A percentile compares a stretch with the other conserved stretches of the same genome.
Evolutionary conservation across 1,284 basidiomycete species (phyloP).

Genomic region (Moesziomyces parantarcticus): DNA sequence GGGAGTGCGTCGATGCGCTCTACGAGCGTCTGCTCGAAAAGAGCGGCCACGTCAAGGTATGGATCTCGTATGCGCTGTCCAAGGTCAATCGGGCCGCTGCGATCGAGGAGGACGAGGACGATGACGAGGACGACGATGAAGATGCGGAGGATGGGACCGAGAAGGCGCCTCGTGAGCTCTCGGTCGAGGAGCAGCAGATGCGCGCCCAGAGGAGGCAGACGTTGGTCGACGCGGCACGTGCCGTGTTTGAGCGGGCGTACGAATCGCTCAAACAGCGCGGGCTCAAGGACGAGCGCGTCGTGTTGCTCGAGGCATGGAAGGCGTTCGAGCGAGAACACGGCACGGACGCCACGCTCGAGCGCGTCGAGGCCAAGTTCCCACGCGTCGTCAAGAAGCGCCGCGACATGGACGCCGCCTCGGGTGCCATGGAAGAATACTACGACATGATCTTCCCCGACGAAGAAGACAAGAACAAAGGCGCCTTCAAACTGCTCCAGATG

Average conservation of each 20-base stretch:
- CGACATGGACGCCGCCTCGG: slow-evolving; percentile 37
- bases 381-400: slow-evolving; percentile 80
- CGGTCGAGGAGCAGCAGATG: slow-evolving; percentile 34
- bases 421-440: slow-evolving; percentile 65
- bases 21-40: slow-evolving; percentile 88
- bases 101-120: slow-evolving; percentile 76
- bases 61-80: slow-evolving; percentile 70
- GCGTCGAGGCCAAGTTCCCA: slow-evolving; percentile 89
- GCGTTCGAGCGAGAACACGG: slow-evolving; percentile 85
- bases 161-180: slow-evolving; percentile 35
- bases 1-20: slow-evolving; percentile 82
- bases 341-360: slow-evolving; percentile 71
- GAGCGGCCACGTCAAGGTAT: slow-evolving; percentile 88
- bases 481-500: slow-evolving; percentile 63
- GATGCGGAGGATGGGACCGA: slow-evolving; percentile 71
- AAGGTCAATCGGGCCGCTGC: slow-evolving; percentile 72
- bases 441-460: slow-evolving; percentile 67
- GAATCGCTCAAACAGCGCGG: slow-evolving; percentile 81
- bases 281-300: slow-evolving; percentile 90
- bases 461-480: slow-evolving; percentile 59
- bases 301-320: slow-evolving; percentile 92
- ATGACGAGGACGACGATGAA: slow-evolving; percentile 76
- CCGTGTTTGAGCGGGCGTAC: slow-evolving; percentile 86
- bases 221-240: slow-evolving; percentile 77
- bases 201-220: slow-evolving; percentile 72